Conservation (phyloP, 306 rosid species). For the Boehmeria nivea region DNA sequence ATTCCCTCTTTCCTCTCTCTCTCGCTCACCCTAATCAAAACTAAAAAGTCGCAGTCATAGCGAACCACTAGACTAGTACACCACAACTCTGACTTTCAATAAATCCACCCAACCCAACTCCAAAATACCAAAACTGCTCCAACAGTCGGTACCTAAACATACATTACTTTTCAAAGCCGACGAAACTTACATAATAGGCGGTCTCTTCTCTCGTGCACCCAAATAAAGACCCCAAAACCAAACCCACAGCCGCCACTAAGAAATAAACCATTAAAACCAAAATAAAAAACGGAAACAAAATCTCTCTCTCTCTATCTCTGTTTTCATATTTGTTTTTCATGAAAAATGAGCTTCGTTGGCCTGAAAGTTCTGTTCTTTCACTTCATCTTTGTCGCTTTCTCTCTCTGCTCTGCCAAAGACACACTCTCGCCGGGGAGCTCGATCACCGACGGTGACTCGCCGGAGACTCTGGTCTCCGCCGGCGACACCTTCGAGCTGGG, state of each 20-base stretch:
- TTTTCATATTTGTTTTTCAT: no score
- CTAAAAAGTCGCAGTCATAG: not conserved
- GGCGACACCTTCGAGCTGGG: conserved; percentile 43
- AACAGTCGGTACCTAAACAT: not conserved
- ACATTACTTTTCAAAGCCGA: conserved; percentile 1
- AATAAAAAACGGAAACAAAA: no score
- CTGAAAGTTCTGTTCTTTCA: conserved; percentile 1
- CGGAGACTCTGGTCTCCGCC: conserved; percentile 30
- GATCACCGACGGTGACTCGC: conserved; percentile 27
- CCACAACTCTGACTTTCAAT: not conserved
- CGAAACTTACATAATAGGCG: not conserved
- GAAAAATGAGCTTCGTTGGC: no score
- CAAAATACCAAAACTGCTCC: no score
- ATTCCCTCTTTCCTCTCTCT: not conserved
- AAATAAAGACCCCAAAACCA: no score
- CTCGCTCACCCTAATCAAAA: not conserved
- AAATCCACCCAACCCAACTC: no score
- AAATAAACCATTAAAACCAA: no score
- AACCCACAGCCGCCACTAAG: no score
- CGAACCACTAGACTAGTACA: not conserved
- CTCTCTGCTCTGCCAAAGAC: conserved; percentile 32
- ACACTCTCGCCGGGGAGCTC: conserved; percentile 25
- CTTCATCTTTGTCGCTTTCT: conserved; percentile 16
- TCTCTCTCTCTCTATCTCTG: no score
- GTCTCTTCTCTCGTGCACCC: no score